Base-by-base conservation (phyloP, 768 basidiomycete genomes). In the Dendrothele bispora region DNA sequence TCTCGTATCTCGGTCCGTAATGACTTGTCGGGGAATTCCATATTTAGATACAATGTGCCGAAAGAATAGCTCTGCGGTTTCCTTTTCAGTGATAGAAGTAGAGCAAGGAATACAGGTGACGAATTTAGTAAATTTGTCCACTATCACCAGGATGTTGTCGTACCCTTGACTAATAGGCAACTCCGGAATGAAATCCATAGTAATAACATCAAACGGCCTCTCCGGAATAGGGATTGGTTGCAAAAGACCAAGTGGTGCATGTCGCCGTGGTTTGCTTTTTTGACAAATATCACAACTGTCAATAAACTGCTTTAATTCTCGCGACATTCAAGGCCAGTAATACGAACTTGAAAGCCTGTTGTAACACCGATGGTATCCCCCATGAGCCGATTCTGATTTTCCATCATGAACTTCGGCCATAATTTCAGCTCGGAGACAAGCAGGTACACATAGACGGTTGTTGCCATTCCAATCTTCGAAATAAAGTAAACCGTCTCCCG, bases 311-410 rank as follows among this genome's bases (percentile, higher is more conserved):
- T 26, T 26, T 18, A 22, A 17, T 22, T 60, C 54, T 18, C 51
- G 8, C 1, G 56, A 57, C 67, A 69, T 68, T 24, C 39, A 4
- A 0, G 63, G 63, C 69, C 69, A 70, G 34, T 65, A 70, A 45
- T 59, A 70, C 0, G 20, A 35, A 2, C 36, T 10, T 7, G 54
- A 42, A 1, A 69, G 29, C 1, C 56, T 49, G 35, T 61, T 59
- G 43, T 62, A 62, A 1, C 52, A 55, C 18, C 58, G 56, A 34
- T 54, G 48, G 37, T 58, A 63, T 5, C 68, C 66, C 5, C 43
- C 53, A 43, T 70, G 69, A 4, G 66, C 65, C 1, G 48, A 48
- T 47, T 66, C 60, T 0, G 50, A 45, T 1, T 60, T 40, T 3
- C 29, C 29, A 29, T 66, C 42, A 46, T 68, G 63, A 4, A 52